phyloP scores from a whole-genome alignment of 441 rosid species.

The Jatropha multifida region DNA sequence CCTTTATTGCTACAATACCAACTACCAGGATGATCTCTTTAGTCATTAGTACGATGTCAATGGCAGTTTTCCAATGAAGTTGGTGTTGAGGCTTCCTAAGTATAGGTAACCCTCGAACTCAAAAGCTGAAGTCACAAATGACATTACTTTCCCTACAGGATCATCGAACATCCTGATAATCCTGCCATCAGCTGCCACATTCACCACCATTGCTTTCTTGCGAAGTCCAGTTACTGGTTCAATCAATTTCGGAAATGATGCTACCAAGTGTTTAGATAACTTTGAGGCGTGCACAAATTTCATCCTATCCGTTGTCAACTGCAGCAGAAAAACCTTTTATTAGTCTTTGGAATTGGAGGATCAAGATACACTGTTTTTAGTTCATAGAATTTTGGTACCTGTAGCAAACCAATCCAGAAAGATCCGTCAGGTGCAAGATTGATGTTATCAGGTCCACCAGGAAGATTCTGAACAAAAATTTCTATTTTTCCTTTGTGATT shows the following conservation, averaged over 20 bases:
- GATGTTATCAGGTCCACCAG: slow-evolving; percentile 52
- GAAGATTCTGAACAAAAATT: slow-evolving; percentile 43
- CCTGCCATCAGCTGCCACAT: slow-evolving; percentile 44
- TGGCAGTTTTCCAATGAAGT: slow-evolving; percentile 48
- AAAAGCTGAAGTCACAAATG: slow-evolving; percentile 49
- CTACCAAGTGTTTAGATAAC: slow-evolving; percentile 34
- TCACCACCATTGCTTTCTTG: slow-evolving; percentile 34
- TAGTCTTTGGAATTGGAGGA: not conserved
- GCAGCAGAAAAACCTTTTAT: not conserved
- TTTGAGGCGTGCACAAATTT: slow-evolving; percentile 45
- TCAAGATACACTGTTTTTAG: not conserved
- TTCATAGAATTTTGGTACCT: slow-evolving; percentile 21
- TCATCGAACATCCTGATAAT: slow-evolving; percentile 41
- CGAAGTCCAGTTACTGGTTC: not conserved
- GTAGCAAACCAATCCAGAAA: slow-evolving; percentile 47
- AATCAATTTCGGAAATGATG: slow-evolving; percentile 32
- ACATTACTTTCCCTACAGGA: slow-evolving; percentile 40
- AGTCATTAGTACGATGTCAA: slow-evolving; percentile 11
- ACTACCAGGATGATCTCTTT: too few species aligned
- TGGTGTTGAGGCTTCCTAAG: slow-evolving; percentile 44
- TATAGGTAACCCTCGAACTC: slow-evolving; percentile 53
- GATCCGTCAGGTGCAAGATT: slow-evolving; percentile 51
- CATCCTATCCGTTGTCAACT: slow-evolving; percentile 27
- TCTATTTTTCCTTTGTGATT: slow-evolving; percentile 37
- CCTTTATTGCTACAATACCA: not conserved